Evolutionary conservation across 495 filamentous ascomycete species (phyloP).

Genomic region (Hypoxylon cercidicola): DNA sequence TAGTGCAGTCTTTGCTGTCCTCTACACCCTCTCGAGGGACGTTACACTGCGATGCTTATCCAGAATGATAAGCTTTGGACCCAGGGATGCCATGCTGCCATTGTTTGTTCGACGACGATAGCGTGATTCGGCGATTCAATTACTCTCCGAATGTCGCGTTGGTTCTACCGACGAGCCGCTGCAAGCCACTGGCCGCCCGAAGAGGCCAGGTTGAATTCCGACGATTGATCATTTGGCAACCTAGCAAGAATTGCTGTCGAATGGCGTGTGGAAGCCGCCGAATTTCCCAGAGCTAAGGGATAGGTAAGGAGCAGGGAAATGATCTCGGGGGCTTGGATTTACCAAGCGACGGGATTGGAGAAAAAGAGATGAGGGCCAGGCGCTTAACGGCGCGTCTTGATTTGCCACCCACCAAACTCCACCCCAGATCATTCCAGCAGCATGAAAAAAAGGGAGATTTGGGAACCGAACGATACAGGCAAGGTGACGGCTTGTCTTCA

Average conservation of each 20-base stretch:
- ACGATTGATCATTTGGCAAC: conserved; percentile 1
- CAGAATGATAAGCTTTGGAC: conserved; percentile 24
- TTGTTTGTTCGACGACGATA: conserved; percentile 11
- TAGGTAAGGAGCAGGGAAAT: conserved; percentile 32
- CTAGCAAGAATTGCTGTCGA: conserved; percentile 14
- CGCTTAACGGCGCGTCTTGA: conserved; percentile 37
- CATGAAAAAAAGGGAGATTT: conserved; percentile 9
- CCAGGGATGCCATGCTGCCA: conserved; percentile 4
- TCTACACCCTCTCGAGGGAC: conserved; percentile 7
- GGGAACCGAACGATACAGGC: conserved; percentile 8
- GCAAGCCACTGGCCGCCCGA: conserved; percentile 19
- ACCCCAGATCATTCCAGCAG: conserved; percentile 7
- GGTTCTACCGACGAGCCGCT: conserved; percentile 8
- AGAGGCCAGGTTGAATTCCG: conserved; percentile 18
- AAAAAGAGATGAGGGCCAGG: conserved; percentile 13
- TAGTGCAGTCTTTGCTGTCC: background rate
- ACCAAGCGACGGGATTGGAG: conserved; percentile 34
- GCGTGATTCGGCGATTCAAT: conserved; percentile 35
- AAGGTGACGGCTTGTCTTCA: conserved; percentile 9
- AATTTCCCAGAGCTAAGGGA: conserved; percentile 20
- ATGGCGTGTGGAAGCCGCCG: conserved; percentile 14
- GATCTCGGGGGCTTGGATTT: conserved; percentile 18
- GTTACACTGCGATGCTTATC: conserved; percentile 28
- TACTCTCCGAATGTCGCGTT: conserved; percentile 32
- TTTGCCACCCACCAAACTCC: conserved; percentile 22